These are phyloP conservation scores for Penstemon barbatus DNA, from an alignment of 257 asterid species.

Conservation along the genomic window DNA sequence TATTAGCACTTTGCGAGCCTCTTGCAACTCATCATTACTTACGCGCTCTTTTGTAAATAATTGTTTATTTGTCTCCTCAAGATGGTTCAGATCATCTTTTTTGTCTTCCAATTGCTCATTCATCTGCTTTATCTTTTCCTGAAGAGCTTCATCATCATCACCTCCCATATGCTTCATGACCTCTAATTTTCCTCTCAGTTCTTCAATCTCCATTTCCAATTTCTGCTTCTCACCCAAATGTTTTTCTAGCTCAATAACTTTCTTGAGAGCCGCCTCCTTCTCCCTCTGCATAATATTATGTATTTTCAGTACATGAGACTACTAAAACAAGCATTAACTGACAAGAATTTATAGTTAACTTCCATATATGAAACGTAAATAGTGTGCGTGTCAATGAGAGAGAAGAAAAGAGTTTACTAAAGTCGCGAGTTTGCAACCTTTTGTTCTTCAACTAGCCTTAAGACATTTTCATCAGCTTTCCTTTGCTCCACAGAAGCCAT, in stretches of 20 bases:
- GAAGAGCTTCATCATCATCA: constrained; percentile 50
- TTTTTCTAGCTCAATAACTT: constrained; percentile 55
- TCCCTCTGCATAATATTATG: constrained; percentile 53
- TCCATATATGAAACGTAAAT: background rate
- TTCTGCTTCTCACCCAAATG: constrained; percentile 57
- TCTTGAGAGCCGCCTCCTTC: constrained; percentile 61
- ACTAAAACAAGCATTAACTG: constrained; percentile 14
- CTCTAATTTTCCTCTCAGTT: constrained; percentile 53
- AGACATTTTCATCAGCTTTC: constrained; percentile 73
- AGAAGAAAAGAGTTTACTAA: constrained; percentile 16
- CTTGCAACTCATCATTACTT: constrained; percentile 61
- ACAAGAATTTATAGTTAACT: background rate
- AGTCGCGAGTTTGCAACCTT: constrained; percentile 40
- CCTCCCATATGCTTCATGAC: constrained; percentile 64
- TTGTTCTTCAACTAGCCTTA: constrained; percentile 82
- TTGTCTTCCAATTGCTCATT: constrained; percentile 42
- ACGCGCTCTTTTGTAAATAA: constrained; percentile 53
- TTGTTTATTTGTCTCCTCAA: constrained; percentile 39
- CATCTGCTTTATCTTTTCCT: constrained; percentile 48
- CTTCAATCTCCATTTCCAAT: constrained; percentile 57
- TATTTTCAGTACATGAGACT: constrained; percentile 13
- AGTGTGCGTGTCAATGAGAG: constrained; percentile 7
- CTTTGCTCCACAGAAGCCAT: constrained; percentile 84
- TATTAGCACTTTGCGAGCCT: constrained; percentile 53
- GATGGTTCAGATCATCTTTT: constrained; percentile 40